Base-by-base conservation (phyloP, 352 stramenopile species). In the Pythium vanterpoolii region DNA sequence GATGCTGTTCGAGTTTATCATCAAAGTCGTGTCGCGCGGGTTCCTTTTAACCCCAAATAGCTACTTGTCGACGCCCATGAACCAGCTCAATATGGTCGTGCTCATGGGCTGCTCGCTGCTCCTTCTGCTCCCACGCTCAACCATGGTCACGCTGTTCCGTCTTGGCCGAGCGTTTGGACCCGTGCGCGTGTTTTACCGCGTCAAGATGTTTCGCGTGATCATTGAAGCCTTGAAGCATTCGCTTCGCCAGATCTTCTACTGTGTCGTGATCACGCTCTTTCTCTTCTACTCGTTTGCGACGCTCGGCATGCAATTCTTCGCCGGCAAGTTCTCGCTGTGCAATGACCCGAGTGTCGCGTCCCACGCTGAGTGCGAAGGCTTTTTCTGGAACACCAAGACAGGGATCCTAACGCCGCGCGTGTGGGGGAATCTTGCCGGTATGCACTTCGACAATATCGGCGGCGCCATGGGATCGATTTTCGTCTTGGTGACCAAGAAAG, bases 221-320 rank as follows among this genome's bases (percentile, higher is more conserved):
- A 91, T 83, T 0, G 77, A 92, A 44, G 86, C 86, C 8, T 52
- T 96, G 16, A 78, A 88, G 56, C 72, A 90, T 28, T 93, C 86
- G 11, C 68, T 79, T 0, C 72, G 70, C 9, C 85, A 89, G 43
- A 85, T 96, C n/a, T 79, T 89, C 34, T 96, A 87, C 63, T 91
- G 83, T 40, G 73, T 93, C 19, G 59, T 95, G 27, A 75, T 96
- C 23, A 81, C 79, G 27, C 51, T 88, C 10, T 91, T 94, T 42
- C 59, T 92, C 5, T 93, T 96, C 40, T 91, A 92, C 62, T 87
- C 79, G 3, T 93, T 93, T 60, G 86, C 83, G 7, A 89, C 83
- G n/a, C 61, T 96, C 4, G 84, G 84, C 1, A 93, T 93, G 85
- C 79, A 95, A 53, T 85, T 90, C 31, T 95, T 94, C 39, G 79